Base-by-base conservation (phyloP, 2,329 filamentous ascomycete genomes). In the Lachnellula cervina region DNA sequence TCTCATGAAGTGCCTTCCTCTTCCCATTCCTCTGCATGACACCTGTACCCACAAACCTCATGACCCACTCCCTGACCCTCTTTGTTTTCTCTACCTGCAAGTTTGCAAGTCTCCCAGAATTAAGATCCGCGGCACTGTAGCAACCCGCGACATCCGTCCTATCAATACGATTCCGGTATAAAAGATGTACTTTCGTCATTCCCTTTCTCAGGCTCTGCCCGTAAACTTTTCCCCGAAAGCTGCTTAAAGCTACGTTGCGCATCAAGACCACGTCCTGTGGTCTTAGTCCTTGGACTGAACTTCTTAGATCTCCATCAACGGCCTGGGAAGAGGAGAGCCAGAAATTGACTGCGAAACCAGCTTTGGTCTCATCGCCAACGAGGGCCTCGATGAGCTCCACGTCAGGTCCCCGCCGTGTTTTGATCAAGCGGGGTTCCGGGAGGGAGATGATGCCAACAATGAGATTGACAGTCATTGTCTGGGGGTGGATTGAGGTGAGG, bases 351-450 rank as follows among this genome's bases (percentile, higher is more conserved):
- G 80, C 83, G 72, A 97, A 96, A 2, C 87, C 88, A 0, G 89
- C 82, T 60, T 80, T 82, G 0, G 91, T 96, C 51, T 96, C 89
- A 69, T 97, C 93, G 5, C 89, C 92, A 1, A 97, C 83, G 1
- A 92, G 76, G 2, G 94, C 71, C 70, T 96, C 90, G 42, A 93
- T 75, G 3, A 96, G 77, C 5, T 88, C 81, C 51, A 86, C 77
- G 6, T 77, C 76, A 11, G 73, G 72, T 25, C 86, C 82, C 74
- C 81, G 86, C 40, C 81, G 79, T 0, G 91, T 89, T 32, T 76
- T 80, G 19, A 96, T 82, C 2, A 79, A 79, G 23, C 88, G 83
- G 1, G 87, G 78, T 38, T 84, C 78, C 0, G 86, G 79, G 49
- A 90, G 79, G 13, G 87, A 84, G 59, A 96, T 86, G 47, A 97